Evolutionary conservation across 2,329 filamentous ascomycete species (phyloP).

Genomic region (Pseudogymnoascus sp.): DNA sequence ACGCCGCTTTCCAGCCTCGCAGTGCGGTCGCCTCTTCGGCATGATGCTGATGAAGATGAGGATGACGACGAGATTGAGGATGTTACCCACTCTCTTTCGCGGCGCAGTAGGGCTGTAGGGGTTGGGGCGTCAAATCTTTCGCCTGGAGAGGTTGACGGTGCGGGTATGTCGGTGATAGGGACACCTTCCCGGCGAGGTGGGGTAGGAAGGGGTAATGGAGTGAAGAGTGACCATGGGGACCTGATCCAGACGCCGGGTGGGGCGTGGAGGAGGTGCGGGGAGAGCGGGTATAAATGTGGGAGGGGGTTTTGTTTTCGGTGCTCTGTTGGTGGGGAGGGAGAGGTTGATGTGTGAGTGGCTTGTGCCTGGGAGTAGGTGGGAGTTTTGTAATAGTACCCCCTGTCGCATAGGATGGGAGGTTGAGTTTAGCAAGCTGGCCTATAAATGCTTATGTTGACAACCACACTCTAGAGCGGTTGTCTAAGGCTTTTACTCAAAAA

Average conservation of each 20-base stretch:
- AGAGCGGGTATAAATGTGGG: constrained; percentile 47
- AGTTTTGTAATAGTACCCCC: neutral
- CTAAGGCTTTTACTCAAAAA: neutral
- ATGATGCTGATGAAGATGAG: neutral
- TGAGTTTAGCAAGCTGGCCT: neutral
- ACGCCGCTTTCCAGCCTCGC: neutral
- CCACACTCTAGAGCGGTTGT: neutral
- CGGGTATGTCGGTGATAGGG: neutral
- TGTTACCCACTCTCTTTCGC: neutral
- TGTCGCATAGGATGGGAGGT: neutral
- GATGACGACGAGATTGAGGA: neutral
- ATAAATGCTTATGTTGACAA: neutral
- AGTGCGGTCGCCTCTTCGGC: neutral
- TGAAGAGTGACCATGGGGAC: neutral
- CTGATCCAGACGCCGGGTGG: constrained; percentile 42
- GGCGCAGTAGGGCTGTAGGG: constrained; percentile 20
- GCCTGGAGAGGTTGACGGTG: neutral
- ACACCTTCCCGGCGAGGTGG: neutral
- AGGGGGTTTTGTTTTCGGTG: constrained; percentile 55
- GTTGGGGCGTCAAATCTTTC: constrained; percentile 13
- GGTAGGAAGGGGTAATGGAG: neutral
- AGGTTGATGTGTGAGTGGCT: neutral
- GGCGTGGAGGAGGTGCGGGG: constrained; percentile 43
- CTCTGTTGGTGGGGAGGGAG: neutral
- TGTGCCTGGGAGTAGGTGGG: neutral